Base-by-base conservation (phyloP, 2,329 filamentous ascomycete species). In the Fusarium temperatum region DNA sequence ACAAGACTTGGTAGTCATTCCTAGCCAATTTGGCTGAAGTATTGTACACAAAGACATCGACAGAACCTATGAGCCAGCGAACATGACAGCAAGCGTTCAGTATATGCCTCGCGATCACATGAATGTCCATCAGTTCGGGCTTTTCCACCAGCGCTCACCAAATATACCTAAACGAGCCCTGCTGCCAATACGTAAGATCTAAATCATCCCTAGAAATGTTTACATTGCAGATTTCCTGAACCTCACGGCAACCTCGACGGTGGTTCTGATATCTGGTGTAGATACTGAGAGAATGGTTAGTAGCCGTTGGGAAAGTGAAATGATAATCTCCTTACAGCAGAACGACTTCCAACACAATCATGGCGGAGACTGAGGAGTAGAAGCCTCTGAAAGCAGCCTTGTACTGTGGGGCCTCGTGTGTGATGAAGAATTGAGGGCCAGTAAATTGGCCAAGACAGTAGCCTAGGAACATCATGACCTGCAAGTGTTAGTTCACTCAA, bases 21-120 rank as follows among this genome's bases (percentile, higher is more conserved):
- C 20, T 45, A 5, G 8, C 24, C 1, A n/a, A n/a, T 7, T 17
- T 3, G 4, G 17, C 17, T 3, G 14, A 13, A 12, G 1, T 5
- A 11, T 30, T 12, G 14, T 15, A 22, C 18, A n/a, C 2, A 48
- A 6, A 12, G 26, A 17, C 12, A 13, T 20, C 17, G 1, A 45
- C 5, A 9, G 11, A 20, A 20, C 7, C 4, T 5, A 26, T 20
- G 7, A 45, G 1, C 11, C 18, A 26, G 11, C 2, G 7, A 30
- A 9, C 2, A 12, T 0, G 14, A n/a, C 12, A 18, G 22, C 0
- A 48, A 18, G 0, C 5, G 14, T 30, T 17, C 3, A 5, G 18
- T 3, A 3, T 4, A 8, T n/a, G 10, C 1, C 13, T 17, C 14
- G 6, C 10, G 1, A 12, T 13, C 14, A 18, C 10, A 30, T 5